Conservation (phyloP, 2,329 filamentous ascomycete genomes). For the Talaromyces sp. region DNA sequence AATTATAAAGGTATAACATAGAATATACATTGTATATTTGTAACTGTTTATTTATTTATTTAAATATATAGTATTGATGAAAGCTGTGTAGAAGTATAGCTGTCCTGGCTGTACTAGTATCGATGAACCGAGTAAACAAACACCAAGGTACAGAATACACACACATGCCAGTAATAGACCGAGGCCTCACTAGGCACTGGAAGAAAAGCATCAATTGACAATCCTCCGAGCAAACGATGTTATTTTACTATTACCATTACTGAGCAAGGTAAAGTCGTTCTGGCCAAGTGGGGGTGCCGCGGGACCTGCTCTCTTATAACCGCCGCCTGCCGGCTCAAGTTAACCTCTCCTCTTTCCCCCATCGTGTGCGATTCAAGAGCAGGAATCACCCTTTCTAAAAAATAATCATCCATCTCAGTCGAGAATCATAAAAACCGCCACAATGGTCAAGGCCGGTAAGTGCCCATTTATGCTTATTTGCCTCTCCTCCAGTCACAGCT, state of each 20-base stretch:
- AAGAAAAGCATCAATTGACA: background rate
- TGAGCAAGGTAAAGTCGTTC: background rate
- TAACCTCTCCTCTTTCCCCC: background rate
- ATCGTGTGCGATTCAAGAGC: background rate
- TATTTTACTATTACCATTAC: background rate
- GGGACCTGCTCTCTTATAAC: background rate
- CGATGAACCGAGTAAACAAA: background rate
- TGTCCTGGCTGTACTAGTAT: background rate
- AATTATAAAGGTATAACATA: background rate
- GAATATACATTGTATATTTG: background rate
- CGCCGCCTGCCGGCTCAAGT: background rate
- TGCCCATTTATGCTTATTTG: conserved; percentile 24
- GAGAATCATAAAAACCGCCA: conserved; percentile 47
- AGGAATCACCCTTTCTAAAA: background rate
- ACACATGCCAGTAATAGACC: background rate
- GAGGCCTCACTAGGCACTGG: no score
- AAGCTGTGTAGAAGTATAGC: background rate
- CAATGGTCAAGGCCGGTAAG: conserved; percentile 98
- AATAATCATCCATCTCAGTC: background rate
- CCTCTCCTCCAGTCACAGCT: conserved; percentile 10
- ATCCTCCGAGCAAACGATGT: background rate
- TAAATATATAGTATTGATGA: background rate
- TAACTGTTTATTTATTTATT: background rate
- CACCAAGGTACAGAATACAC: background rate
- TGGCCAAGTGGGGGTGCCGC: background rate